Base-by-base conservation (phyloP, 768 basidiomycete genomes). In the Amanita rubescens region DNA sequence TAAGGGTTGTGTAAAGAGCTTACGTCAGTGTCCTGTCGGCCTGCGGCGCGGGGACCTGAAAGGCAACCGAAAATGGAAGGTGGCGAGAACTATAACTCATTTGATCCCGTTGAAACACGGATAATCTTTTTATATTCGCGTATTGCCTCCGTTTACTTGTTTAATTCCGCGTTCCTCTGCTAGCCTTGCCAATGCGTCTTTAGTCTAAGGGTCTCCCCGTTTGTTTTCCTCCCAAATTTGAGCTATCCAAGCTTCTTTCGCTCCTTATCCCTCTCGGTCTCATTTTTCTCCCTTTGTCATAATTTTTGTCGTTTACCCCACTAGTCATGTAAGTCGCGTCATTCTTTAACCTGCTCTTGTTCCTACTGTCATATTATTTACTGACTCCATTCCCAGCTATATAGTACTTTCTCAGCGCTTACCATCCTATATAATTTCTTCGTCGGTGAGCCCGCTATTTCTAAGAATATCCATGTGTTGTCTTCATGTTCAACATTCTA, bases 91-190 rank as follows among this genome's bases (percentile, higher is more conserved):
- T 30, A 60, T 60, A 66, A 61, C 65, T 59, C 62, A 63, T 68
- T 69, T 71, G 68, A 67, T 69, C 61, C 60, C 60, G 65, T 60
- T 73, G 70, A 73, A 74, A 74, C 69, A 63, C 65, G 66, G 64
- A 62, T 62, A 62, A 62, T 64, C 61, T 63, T 63, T 66, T 66
- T 63, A 64, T 56, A 57, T 57, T 60, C 54, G 57, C 56, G 58
- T 63, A 65, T 65, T 65, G 59, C 62, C 62, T 67, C 64, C 67
- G 67, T 62, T 51, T 58, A 55, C 50, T 58, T 47, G 54, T 61
- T 59, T 62, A 62, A 59, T 63, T 60, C 59, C 61, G 58, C 51
- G 52, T 55, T 55, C 53, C 55, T 57, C 53, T 54, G 52, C 51
- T 49, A 38, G 35, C 20, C 50, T 45, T 55, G 56, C 54, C 53